Percentiles rank a stretch among this genome's conserved stretches.
Evolutionary conservation across 352 stramenopile genomes (phyloP).

Genomic region (Globisporangium solare): DNA sequence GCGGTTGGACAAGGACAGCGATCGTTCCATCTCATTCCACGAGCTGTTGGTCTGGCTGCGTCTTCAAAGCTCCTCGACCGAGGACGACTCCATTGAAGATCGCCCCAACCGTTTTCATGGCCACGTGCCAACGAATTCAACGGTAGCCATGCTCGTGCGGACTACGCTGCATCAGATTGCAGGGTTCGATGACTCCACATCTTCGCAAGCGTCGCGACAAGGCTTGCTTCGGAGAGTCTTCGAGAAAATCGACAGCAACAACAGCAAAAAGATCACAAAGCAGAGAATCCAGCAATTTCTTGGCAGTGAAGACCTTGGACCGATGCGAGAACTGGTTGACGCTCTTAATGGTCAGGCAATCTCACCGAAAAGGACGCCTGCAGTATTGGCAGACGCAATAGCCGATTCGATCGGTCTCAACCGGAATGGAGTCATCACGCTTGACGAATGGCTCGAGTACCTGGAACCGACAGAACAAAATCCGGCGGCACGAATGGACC

Average conservation of each 20-base stretch:
- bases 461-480: constrained; percentile 3
- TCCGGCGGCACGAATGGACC: constrained; percentile 6
- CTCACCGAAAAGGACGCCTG: constrained; percentile 8
- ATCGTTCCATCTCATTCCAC: constrained; percentile 59
- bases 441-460: constrained; percentile 48
- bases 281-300: constrained; percentile 51
- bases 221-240: constrained; percentile 33
- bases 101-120: neutral
- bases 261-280: constrained; percentile 49
- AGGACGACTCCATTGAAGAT: neutral
- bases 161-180: constrained; percentile 19
- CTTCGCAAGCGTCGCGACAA: neutral
- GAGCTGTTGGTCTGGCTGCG: constrained; percentile 68
- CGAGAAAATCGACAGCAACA: constrained; percentile 37
- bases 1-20: constrained; percentile 45
- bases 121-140: neutral
- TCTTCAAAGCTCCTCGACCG: neutral
- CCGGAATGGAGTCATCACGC: constrained; percentile 49
- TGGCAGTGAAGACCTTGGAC: constrained; percentile 10
- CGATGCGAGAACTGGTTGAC: neutral
- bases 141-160: constrained; percentile 16
- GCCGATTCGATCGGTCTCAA: constrained; percentile 44
- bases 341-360: constrained; percentile 1
- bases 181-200: neutral
- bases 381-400: constrained; percentile 24